Evolutionary conservation across 2,329 filamentous ascomycete species (phyloP).

Genomic region (Periconia macrospinosa): DNA sequence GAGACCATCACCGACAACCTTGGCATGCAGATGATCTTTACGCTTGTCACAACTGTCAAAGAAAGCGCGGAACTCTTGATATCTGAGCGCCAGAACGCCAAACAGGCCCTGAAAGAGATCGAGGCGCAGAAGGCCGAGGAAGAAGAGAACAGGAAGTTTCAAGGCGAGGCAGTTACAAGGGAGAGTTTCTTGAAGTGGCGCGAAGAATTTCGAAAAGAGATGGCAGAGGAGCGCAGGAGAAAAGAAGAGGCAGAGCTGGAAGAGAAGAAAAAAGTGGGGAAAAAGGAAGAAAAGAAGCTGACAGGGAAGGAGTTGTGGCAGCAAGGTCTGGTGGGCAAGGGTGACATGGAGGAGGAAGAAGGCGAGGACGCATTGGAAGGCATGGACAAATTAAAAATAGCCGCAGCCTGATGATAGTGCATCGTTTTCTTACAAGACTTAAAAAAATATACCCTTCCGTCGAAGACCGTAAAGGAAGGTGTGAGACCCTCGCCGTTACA

Average conservation of each 20-base stretch:
- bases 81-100: slow-evolving; percentile 68
- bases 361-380: slow-evolving; percentile 60
- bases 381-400: slow-evolving; percentile 44
- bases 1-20: slow-evolving; percentile 87
- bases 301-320: slow-evolving; percentile 59
- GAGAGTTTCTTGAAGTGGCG: slow-evolving; percentile 87
- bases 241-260: slow-evolving; percentile 72
- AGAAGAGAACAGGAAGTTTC: slow-evolving; percentile 96
- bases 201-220: slow-evolving; percentile 74
- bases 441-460: slow-evolving; percentile 25
- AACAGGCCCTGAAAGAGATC: slow-evolving; percentile 56
- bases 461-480: background rate
- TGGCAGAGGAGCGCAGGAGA: slow-evolving; percentile 68
- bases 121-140: slow-evolving; percentile 70
- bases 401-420: slow-evolving; percentile 45
- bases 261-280: slow-evolving; percentile 55
- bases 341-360: slow-evolving; percentile 55
- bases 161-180: slow-evolving; percentile 83
- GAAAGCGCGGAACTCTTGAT: slow-evolving; percentile 88
- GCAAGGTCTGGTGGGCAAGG: slow-evolving; percentile 60
- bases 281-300: slow-evolving; percentile 78
- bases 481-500: slow-evolving; percentile 12
- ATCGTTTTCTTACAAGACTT: background rate
- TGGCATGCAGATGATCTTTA: slow-evolving; percentile 98
- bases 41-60: slow-evolving; percentile 82